Conservation (phyloP, 768 basidiomycete species). For the Mycena olivaceomarginata region DNA sequence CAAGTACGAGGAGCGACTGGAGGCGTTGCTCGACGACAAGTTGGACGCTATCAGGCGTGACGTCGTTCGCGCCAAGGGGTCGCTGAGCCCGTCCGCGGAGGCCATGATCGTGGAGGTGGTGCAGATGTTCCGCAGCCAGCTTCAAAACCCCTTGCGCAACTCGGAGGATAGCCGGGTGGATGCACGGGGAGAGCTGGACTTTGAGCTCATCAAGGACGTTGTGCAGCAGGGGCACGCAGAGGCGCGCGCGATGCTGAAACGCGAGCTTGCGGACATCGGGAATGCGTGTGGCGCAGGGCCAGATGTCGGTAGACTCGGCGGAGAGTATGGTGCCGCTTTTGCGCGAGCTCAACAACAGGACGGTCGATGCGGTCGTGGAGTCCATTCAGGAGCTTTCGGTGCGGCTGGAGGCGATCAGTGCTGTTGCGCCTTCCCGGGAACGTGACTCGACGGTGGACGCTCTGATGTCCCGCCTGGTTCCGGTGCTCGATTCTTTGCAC, state of each 20-base stretch:
- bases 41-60: slow-evolving; percentile 70
- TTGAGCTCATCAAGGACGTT: slow-evolving; percentile 82
- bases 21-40: slow-evolving; percentile 82
- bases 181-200: slow-evolving; percentile 86
- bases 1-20: slow-evolving; percentile 77
- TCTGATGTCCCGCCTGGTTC: slow-evolving; percentile 73
- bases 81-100: slow-evolving; percentile 69
- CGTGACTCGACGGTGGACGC: slow-evolving; percentile 79
- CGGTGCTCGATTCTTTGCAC: slow-evolving; percentile 76
- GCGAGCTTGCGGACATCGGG: slow-evolving; percentile 73
- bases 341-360: slow-evolving; percentile 76
- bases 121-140: slow-evolving; percentile 79
- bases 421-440: slow-evolving; percentile 68
- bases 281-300: slow-evolving; percentile 61
- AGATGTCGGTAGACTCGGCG: slow-evolving; percentile 46
- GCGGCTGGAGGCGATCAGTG: slow-evolving; percentile 72
- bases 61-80: slow-evolving; percentile 47
- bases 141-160: slow-evolving; percentile 76
- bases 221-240: slow-evolving; percentile 82
- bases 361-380: slow-evolving; percentile 75
- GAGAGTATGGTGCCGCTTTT: slow-evolving; percentile 66
- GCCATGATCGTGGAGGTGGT: slow-evolving; percentile 81
- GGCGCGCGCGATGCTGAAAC: slow-evolving; percentile 73
- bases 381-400: slow-evolving; percentile 75
- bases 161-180: slow-evolving; percentile 80